phyloP scores from a whole-genome alignment of 176 grass and related monocot species.

The Poa pratensis region DNA sequence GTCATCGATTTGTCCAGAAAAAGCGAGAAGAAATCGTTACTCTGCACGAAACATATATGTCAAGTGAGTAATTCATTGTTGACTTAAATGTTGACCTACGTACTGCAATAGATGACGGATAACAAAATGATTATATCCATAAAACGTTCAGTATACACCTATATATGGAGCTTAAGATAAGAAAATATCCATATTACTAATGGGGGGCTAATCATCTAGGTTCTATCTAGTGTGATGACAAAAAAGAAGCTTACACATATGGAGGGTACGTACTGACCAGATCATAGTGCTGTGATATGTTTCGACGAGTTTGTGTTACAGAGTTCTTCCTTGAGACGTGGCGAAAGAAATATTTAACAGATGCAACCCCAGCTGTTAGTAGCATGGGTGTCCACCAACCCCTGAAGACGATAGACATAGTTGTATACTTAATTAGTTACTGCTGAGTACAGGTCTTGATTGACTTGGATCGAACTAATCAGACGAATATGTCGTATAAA shows the following conservation, averaged over 20 bases:
- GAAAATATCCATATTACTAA: background rate
- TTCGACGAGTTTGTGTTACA: slow-evolving; percentile 67
- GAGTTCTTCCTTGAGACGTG: slow-evolving; percentile 71
- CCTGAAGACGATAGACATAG: slow-evolving; percentile 22
- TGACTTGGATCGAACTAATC: background rate
- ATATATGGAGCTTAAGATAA: background rate
- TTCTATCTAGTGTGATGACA: background rate
- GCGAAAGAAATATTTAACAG: slow-evolving; percentile 74
- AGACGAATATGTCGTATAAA: background rate
- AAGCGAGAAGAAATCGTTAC: slow-evolving; percentile 80
- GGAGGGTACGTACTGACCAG: slow-evolving; percentile 36
- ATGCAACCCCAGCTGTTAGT: slow-evolving; percentile 69
- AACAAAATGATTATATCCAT: background rate
- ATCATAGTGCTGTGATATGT: no score
- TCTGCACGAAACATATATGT: slow-evolving; percentile 36
- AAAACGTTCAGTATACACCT: background rate
- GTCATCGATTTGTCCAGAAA: slow-evolving; percentile 94
- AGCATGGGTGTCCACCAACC: slow-evolving; percentile 62
- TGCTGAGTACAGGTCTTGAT: background rate
- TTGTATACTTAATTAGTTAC: background rate
- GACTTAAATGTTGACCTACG: background rate
- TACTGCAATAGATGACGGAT: background rate
- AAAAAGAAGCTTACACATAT: background rate
- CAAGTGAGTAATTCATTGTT: background rate
- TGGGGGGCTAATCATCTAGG: background rate